Percentiles rank a stretch among this genome's conserved stretches.
These are phyloP conservation scores for Ustilago tritici DNA, from an alignment of 1,284 basidiomycete genomes.

Conservation along the genomic window DNA sequence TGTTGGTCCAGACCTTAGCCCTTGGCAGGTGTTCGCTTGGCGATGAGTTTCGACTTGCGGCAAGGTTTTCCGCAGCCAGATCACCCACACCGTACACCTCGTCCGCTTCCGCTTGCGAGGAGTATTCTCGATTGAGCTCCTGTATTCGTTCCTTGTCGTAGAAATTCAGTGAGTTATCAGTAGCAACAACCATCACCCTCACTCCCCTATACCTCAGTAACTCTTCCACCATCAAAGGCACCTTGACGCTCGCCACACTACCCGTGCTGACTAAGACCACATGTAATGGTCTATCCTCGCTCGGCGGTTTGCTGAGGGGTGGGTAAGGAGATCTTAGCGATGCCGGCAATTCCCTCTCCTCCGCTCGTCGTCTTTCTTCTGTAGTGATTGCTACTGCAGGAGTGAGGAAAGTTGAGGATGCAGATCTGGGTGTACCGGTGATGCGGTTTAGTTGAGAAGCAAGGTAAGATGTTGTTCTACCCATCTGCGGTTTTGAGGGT, in stretches of 20 bases:
- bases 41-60: constrained; percentile 21
- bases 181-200: constrained; percentile 85
- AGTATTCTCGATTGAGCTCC: constrained; percentile 4
- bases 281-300: constrained; percentile 70
- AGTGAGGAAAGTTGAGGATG: background rate
- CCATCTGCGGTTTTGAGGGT: constrained; percentile 13
- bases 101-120: background rate
- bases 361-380: background rate
- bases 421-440: background rate
- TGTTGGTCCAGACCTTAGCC: constrained; percentile 84
- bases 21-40: constrained; percentile 21
- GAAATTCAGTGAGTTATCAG: constrained; percentile 82
- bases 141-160: constrained; percentile 75
- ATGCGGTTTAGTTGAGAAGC: constrained; percentile 14
- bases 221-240: constrained; percentile 85
- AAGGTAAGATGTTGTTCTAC: constrained; percentile 6
- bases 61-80: constrained; percentile 51
- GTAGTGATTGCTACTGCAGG: background rate
- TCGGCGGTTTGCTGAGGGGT: constrained; percentile 50
- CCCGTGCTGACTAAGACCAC: constrained; percentile 88
- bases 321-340: constrained; percentile 62
- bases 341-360: constrained; percentile 28
- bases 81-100: constrained; percentile 21
- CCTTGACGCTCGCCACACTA: constrained; percentile 93
- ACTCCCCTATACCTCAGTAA: constrained; percentile 79